A percentile compares a stretch with the other conserved stretches of the same genome.
Evolutionary conservation across 2,329 filamentous ascomycete species (phyloP).

Genomic region (Aspergillus sp.): DNA sequence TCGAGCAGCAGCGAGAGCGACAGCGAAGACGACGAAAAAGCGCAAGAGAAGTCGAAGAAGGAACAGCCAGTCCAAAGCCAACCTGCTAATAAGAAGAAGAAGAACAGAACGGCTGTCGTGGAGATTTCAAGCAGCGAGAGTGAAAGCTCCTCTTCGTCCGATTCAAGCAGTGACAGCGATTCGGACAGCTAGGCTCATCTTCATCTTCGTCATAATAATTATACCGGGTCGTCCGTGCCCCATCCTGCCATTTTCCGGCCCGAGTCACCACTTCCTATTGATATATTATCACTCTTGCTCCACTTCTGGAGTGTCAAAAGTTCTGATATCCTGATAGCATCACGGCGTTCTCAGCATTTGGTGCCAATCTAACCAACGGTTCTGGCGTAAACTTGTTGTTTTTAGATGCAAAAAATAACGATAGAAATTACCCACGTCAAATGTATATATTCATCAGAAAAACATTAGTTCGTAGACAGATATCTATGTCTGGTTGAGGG

Average conservation of each 20-base stretch:
- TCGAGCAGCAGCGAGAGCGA: conserved; percentile 43
- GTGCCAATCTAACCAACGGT: background rate
- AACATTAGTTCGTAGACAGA: background rate
- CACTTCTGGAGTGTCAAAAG: conserved; percentile 11
- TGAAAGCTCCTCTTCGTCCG: conserved; percentile 14
- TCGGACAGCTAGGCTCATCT: background rate
- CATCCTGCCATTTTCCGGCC: background rate
- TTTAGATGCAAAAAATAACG: background rate
- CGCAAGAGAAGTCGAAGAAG: conserved; percentile 2
- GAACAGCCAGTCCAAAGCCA: background rate
- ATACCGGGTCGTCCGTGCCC: background rate
- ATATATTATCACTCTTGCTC: background rate
- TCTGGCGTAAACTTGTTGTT: background rate
- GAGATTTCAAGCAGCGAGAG: conserved; percentile 39
- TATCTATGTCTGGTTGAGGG: background rate
- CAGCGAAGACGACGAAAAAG: conserved; percentile 16
- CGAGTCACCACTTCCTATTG: background rate
- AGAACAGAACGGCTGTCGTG: conserved; percentile 40
- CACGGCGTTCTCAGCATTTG: conserved; percentile 2
- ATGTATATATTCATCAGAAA: background rate
- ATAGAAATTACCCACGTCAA: background rate
- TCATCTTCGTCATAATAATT: background rate
- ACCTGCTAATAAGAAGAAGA: conserved; percentile 1
- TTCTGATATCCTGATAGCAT: conserved; percentile 17
- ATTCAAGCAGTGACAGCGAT: conserved; percentile 18